phyloP scores from a whole-genome alignment of 345 rosid species.

The Linum usitatissimum region DNA sequence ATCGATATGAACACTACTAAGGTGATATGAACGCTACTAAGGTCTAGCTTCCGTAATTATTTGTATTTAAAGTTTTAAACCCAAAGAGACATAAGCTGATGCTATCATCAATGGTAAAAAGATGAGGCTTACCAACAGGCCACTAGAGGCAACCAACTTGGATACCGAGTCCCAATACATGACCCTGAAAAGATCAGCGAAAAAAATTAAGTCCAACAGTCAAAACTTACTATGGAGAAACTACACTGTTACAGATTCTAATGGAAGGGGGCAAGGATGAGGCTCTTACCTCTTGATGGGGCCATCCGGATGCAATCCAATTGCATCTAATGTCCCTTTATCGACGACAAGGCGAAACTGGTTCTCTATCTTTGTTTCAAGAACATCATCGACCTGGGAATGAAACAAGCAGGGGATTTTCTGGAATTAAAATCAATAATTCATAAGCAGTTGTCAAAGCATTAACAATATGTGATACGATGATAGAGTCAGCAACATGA shows the following conservation, averaged over 20 bases:
- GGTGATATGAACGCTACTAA: background rate
- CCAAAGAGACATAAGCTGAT: background rate
- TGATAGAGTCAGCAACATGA: background rate
- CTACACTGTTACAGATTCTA: background rate
- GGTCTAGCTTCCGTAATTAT: background rate
- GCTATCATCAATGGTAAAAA: background rate
- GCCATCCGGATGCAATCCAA: conserved; percentile 97
- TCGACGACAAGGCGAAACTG: conserved; percentile 83
- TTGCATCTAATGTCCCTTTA: conserved; percentile 95
- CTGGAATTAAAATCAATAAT: background rate
- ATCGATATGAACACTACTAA: too few species aligned
- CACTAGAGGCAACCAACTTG: conserved; percentile 71
- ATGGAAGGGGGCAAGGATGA: background rate
- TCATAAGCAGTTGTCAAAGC: background rate
- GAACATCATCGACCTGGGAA: conserved; percentile 78
- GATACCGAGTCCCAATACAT: conserved; percentile 93
- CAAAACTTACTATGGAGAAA: background rate
- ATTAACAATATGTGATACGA: background rate
- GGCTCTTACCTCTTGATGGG: conserved; percentile 58
- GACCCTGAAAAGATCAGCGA: conserved; percentile 34
- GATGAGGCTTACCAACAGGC: conserved; percentile 47
- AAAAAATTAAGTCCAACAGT: background rate
- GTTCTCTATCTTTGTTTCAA: conserved; percentile 60
- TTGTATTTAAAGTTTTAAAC: background rate
- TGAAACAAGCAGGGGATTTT: background rate